Base-by-base conservation (phyloP, 371 early-diverging fungal genomes). In the Mortierella sp. region DNA sequence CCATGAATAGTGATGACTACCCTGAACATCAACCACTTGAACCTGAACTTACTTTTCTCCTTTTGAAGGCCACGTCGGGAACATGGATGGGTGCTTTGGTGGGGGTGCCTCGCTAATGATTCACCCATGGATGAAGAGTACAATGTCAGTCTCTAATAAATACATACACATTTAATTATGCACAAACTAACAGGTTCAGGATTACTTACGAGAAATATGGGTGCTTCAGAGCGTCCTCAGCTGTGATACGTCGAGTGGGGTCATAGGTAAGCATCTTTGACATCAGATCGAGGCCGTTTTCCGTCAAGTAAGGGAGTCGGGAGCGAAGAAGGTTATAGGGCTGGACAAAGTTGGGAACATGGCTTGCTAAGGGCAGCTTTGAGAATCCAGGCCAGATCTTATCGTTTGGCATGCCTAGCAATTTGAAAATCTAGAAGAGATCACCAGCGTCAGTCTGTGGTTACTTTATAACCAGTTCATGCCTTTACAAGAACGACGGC, bases 11-110 rank as follows among this genome's bases (percentile, higher is more conserved):
- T 21, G 4, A 24, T n/a, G 2, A 24, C n/a, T 7, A n/a, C 27
- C 24, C 16, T 24, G 1, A n/a, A 21, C 38, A 32, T 7, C 35
- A 35, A 55, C 41, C 3, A 21, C 11, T 41, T 63, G 74, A 32
- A 55, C 68, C 27, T 18, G 79, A 83, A 89, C 90, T 43, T 68
- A 81, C 81, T 71, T 72, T 65, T 86, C 92, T 29, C 95, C 93
- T 87, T 96, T 97, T 49, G 96, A 94, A 0, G 99, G 99, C 94
- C 97, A 99, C 1, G 97, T 97, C 3, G 99, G 98, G 83, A 99
- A 98, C 88, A 98, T 88, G 41, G 95, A 93, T 1, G 98, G 97
- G 82, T 98, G 96, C 87, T 97, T 97, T 16, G 98, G 98, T 46
- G 91, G 89, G 5, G 99, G 99, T 29, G 91, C 90, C 87, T 98